Percentiles rank a stretch among this genome's conserved stretches.
These are phyloP conservation scores for Globisporangium canariense DNA, from an alignment of 352 stramenopile genomes.

Conservation along the genomic window DNA sequence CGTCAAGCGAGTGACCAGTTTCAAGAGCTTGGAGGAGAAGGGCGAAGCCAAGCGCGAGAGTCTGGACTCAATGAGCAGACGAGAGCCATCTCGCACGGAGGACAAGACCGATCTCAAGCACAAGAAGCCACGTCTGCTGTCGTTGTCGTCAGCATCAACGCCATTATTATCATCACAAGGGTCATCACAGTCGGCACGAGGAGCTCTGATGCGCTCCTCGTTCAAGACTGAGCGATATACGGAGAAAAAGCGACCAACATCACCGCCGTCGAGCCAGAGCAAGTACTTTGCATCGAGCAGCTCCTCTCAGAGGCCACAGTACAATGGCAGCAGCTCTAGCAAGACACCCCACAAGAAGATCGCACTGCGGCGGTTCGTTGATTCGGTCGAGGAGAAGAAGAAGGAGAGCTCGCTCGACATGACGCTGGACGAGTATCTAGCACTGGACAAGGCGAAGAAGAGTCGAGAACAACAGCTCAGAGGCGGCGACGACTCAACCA, in stretches of 20 bases:
- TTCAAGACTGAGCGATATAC: neutral
- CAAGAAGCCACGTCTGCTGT: slow-evolving; percentile 10
- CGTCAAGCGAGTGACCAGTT: neutral
- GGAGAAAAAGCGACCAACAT: neutral
- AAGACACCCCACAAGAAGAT: neutral
- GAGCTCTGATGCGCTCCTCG: neutral
- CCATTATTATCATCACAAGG: neutral
- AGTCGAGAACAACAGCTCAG: slow-evolving; percentile 5
- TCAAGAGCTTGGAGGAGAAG: neutral
- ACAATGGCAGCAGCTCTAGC: neutral
- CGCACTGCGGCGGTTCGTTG: slow-evolving; percentile 23
- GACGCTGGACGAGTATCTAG: slow-evolving; percentile 31
- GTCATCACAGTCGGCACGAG: neutral
- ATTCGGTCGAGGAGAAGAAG: slow-evolving; percentile 27
- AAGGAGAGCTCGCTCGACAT: slow-evolving; percentile 11
- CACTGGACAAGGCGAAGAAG: slow-evolving; percentile 25
- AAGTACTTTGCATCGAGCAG: slow-evolving; percentile 8
- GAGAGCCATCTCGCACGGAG: neutral
- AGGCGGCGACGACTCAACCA: neutral
- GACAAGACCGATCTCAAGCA: neutral
- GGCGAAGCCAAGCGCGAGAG: slow-evolving; percentile 5
- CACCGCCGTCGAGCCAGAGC: neutral
- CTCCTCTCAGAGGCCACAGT: neutral
- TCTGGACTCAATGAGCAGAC: slow-evolving; percentile 13
- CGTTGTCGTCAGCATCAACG: neutral